These are phyloP conservation scores for Mycena alexandri DNA, from an alignment of 768 basidiomycete genomes.

Conservation along the genomic window DNA sequence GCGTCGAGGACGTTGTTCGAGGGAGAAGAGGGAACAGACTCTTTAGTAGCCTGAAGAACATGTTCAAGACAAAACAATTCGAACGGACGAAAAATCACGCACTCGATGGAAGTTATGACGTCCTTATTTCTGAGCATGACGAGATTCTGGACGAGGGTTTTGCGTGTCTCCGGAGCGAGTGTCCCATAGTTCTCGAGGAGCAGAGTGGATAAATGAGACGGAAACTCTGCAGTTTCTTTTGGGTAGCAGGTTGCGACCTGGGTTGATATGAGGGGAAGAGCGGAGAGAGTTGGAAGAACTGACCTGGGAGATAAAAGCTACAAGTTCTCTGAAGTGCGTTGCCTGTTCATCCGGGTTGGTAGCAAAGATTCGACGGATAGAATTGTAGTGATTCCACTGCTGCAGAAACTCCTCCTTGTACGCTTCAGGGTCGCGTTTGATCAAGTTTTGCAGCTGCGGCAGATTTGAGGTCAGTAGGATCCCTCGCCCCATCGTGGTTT, in stretches of 20 bases:
- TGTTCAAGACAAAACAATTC: conserved; percentile 8
- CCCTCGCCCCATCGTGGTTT: conserved; percentile 80
- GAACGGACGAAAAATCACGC: conserved; percentile 45
- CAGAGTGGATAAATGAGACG: conserved; percentile 81
- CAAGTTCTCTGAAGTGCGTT: conserved; percentile 86
- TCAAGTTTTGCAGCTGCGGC: conserved; percentile 95
- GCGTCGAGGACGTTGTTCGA: conserved; percentile 87
- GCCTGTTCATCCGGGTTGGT: conserved; percentile 89
- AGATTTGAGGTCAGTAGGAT: conserved; percentile 89
- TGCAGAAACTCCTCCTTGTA: conserved; percentile 97
- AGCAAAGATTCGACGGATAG: conserved; percentile 86
- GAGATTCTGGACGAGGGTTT: conserved; percentile 88
- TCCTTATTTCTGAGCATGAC: conserved; percentile 95
- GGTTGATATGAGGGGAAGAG: conserved; percentile 7
- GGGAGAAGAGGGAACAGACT: conserved; percentile 95
- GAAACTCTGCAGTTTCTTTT: conserved; percentile 88
- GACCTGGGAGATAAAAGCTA: conserved; percentile 92
- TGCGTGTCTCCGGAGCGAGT: conserved; percentile 85
- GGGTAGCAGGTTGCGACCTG: conserved; percentile 96
- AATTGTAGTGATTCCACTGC: conserved; percentile 96
- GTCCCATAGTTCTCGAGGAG: conserved; percentile 84
- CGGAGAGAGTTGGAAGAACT: conserved; percentile 22
- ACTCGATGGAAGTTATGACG: conserved; percentile 95
- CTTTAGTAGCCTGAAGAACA: conserved; percentile 76
- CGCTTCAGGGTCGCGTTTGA: conserved; percentile 90